Evolutionary conservation across 2,329 filamentous ascomycete genomes (phyloP).

Genomic region (Stylonectria norvegica): DNA sequence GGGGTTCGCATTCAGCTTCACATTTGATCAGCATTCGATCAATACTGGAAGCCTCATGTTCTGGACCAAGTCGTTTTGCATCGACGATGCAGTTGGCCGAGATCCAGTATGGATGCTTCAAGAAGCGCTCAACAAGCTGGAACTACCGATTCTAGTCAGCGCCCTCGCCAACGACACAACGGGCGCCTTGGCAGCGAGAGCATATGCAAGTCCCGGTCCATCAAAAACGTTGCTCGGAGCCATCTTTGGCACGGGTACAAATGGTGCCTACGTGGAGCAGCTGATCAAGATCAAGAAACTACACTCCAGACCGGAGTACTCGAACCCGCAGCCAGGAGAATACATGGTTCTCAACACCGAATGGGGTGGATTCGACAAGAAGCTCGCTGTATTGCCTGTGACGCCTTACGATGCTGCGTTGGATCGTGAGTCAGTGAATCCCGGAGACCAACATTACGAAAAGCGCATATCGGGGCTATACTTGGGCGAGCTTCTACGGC

Average conservation of each 20-base stretch:
- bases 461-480: conserved; percentile 99
- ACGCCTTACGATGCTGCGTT: conserved; percentile 79
- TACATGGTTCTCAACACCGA: conserved; percentile 98
- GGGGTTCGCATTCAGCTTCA: conserved; percentile 99
- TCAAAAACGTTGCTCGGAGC: conserved; percentile 85
- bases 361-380: conserved; percentile 98
- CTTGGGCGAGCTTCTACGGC: conserved; percentile 85
- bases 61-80: conserved; percentile 99
- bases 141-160: conserved; percentile 88
- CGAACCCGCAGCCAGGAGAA: conserved; percentile 53
- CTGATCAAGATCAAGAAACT: conserved; percentile 76
- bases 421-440: conserved; percentile 80
- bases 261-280: conserved; percentile 96
- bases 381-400: conserved; percentile 79
- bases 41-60: conserved; percentile 92
- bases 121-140: conserved; percentile 79
- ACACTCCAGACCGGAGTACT: background rate
- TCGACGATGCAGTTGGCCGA: conserved; percentile 88
- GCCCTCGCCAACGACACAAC: conserved; percentile 97
- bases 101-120: conserved; percentile 92
- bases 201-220: conserved; percentile 88
- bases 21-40: conserved; percentile 88
- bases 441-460: conserved; percentile 97
- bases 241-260: conserved; percentile 97
- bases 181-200: conserved; percentile 94